Conservation (phyloP, 2,329 filamentous ascomycete genomes). For the Fusarium buxicola region DNA sequence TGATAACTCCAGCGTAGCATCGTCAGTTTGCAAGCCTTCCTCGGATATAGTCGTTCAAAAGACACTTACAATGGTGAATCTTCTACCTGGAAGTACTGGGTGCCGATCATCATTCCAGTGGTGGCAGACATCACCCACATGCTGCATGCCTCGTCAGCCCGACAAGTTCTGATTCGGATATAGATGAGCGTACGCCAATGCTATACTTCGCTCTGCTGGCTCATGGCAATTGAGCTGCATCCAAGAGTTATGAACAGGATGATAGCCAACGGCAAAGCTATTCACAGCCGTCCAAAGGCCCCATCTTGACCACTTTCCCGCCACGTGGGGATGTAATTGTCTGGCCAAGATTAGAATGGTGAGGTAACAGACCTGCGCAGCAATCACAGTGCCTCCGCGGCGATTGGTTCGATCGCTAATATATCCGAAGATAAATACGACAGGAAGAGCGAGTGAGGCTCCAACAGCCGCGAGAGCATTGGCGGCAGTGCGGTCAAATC, state of each 20-base stretch:
- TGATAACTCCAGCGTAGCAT: conserved; percentile 50
- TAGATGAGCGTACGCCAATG: conserved; percentile 55
- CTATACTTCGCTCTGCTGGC: conserved; percentile 48
- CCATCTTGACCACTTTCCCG: conserved; percentile 60
- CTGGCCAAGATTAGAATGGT: conserved; percentile 3
- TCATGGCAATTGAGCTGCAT: conserved; percentile 63
- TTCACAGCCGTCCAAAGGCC: conserved; percentile 65
- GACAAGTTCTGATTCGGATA: not conserved
- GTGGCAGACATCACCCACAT: conserved; percentile 65
- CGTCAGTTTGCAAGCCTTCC: not conserved
- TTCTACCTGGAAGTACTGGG: conserved; percentile 59
- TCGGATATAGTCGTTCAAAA: not conserved
- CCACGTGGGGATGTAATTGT: conserved; percentile 51
- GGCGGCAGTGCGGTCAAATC: conserved; percentile 57
- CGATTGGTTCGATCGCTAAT: conserved; percentile 58
- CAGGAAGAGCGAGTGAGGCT: conserved; percentile 56
- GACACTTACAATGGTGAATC: conserved; percentile 55
- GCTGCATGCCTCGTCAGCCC: conserved; percentile 9
- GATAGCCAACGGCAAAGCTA: conserved; percentile 63
- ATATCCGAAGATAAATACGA: conserved; percentile 61
- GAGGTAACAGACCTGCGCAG: conserved; percentile 14
- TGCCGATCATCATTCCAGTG: conserved; percentile 62
- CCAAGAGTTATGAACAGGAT: conserved; percentile 66
- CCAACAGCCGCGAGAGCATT: conserved; percentile 59
- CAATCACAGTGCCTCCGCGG: conserved; percentile 19